Evolutionary conservation across 805 yeast species (phyloP), one percentile per base, ranked within the genome.

Genomic region (Kodamaea neixiangensis): DNA sequence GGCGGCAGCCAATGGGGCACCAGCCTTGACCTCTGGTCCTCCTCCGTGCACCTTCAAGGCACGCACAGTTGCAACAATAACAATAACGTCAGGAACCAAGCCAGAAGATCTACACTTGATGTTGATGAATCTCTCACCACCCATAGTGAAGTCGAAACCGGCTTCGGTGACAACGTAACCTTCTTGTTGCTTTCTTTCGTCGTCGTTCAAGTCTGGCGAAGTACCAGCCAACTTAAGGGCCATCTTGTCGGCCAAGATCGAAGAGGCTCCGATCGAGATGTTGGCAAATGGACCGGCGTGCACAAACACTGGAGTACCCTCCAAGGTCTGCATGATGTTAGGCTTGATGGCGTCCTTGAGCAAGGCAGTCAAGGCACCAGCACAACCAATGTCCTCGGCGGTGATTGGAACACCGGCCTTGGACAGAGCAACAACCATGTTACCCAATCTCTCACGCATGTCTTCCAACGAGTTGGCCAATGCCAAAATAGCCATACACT

Each of bases 251-350:
- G 94, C 93, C 63, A 87, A 77, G 44, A 87, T 87, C 31, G 93
- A 87, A 35, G 89, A 84, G 7, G 96, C 93, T 66, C 96, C 96
- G 62, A 87, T 87, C 35, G 94, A 87, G 57, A 87, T 87, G 68
- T 87, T 87, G 62, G 96, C 96, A 65, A 87, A 87, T 54, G 96
- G 96, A 56, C 96, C 96, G 45, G 94, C 94, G 66, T 87, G 96
- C 46, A 87, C 89, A 61, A 87, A 81, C 15, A 87, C 96, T 20
- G 96, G 96, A 19, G 94, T 86, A 58, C 94, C 94, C 72, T 87
- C 96, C 64, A 87, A 78, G 33, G 94, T 86, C 75, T 87, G 96
- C 96, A 87, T 87, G 65, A 87, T 75, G 62, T 87, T 87, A 56
- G 96, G 96, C 66, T 87, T 87, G 58, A 87, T 81, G 14, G 93